Base-by-base conservation (phyloP, 2,329 filamentous ascomycete genomes). In the Cladophialophora psammophila region DNA sequence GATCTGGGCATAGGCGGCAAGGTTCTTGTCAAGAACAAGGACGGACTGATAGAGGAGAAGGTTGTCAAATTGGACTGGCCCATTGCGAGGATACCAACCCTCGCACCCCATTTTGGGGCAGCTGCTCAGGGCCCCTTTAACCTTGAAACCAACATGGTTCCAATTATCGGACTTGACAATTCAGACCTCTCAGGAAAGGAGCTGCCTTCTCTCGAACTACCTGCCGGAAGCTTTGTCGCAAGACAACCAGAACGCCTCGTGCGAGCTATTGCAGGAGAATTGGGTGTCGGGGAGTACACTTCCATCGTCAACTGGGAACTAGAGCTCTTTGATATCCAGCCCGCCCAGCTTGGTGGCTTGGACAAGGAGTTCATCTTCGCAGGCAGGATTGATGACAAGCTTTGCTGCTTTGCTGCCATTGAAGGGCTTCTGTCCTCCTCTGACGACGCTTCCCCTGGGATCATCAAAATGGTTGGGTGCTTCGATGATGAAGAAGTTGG, bases 401-500 rank as follows among this genome's bases (percentile, higher is more conserved):
- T 99, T 55, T 98, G 95, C 84, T 96, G 92, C 36, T 98, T 93
- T 89, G 88, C 93, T 7, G 94, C 95, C 7, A 85, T 97, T 60
- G 89, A 94, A 78, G 94, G 88, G 3, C 88, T 99, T 0, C 84
- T 97, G 34, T 88, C 90, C 58, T 88, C 90, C 18, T 82, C 87
- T 12, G 80, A 84, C 34, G 72, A 79, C 20, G 75, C 84, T 9
- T 82, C 81, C 45, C 76, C 82, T 1, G 78, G 89, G n/a, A 86
- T 90, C 62, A 88, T 98, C 79, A 96, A 96, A 80, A 84, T 97
- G 63, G 92, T 95, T 40, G 93, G 91, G n/a, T 89, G 97, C 74
- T 98, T 98, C 75, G 95, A 98, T 76, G 91, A 97, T 75, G 95
- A 99, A 79, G 95, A 99, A 79, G 96, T 99, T 68, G 95, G 95